A percentile compares a stretch with the other conserved stretches of the same genome.
These are phyloP conservation scores for Miscanthus lutarioriparius DNA, from an alignment of 176 grass and related monocot species.

Conservation along the genomic window DNA sequence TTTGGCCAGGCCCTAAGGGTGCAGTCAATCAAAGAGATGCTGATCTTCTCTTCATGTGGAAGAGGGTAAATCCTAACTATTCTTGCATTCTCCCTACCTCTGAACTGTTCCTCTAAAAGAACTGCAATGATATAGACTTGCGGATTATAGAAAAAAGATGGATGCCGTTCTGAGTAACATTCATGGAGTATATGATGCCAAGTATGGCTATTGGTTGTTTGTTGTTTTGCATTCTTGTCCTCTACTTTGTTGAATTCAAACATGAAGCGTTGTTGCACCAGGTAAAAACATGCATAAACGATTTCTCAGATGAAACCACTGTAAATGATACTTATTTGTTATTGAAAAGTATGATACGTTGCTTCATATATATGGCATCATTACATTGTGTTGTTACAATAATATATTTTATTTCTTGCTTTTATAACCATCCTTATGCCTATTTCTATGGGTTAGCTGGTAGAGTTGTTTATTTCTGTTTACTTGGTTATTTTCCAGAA, in stretches of 20 bases:
- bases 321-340: neutral
- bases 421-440: neutral
- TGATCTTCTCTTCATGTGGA: slow-evolving; percentile 89
- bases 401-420: neutral
- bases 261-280: neutral
- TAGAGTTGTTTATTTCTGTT: neutral
- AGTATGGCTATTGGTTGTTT: neutral
- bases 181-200: neutral
- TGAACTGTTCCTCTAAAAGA: neutral
- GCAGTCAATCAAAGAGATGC: slow-evolving; percentile 88
- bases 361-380: neutral
- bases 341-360: neutral
- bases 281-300: neutral
- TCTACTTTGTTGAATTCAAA: neutral
- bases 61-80: slow-evolving; percentile 49
- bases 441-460: neutral
- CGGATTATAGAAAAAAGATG: neutral
- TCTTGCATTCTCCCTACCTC: neutral
- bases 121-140: neutral
- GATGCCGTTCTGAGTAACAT: neutral
- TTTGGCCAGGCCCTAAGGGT: slow-evolving; percentile 46
- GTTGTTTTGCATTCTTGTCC: neutral
- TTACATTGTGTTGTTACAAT: neutral
- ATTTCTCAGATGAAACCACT: neutral
- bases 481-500: neutral